Percentiles rank a stretch among this genome's conserved stretches.
phyloP scores from a whole-genome alignment of 2,329 filamentous ascomycete species.

The Cytospora paraplurivora region DNA sequence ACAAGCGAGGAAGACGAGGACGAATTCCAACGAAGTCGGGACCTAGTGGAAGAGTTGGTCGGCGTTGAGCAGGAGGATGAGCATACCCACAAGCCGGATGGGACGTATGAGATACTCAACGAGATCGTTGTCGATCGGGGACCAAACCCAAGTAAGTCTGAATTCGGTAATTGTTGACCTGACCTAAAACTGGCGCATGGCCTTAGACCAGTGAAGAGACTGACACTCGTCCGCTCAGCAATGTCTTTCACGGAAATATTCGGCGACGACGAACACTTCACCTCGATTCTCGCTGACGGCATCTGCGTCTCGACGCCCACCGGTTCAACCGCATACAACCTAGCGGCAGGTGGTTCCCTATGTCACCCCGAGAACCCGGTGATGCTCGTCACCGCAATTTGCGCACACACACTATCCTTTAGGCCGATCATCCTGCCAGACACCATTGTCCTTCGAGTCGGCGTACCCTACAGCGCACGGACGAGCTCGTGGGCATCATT shows the following conservation, averaged over 20 bases:
- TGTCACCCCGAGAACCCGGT: constrained; percentile 97
- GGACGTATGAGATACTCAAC: constrained; percentile 88
- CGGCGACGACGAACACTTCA: constrained; percentile 93
- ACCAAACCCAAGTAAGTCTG: constrained; percentile 78
- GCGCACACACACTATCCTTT: constrained; percentile 92
- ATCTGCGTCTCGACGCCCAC: constrained; percentile 94
- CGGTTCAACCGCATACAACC: constrained; percentile 92
- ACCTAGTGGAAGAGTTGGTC: constrained; percentile 87
- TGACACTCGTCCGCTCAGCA: constrained; percentile 50
- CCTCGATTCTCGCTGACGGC: constrained; percentile 88
- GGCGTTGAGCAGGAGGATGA: constrained; percentile 83
- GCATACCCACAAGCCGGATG: constrained; percentile 81
- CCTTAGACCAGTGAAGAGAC: not conserved
- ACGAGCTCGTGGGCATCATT: constrained; percentile 97
- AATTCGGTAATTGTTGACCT: constrained; percentile 5
- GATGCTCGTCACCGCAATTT: constrained; percentile 91
- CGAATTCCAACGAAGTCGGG: constrained; percentile 49
- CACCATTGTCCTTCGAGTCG: constrained; percentile 88
- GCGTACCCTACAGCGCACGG: constrained; percentile 91
- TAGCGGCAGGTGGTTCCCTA: constrained; percentile 90
- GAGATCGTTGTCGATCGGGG: constrained; percentile 96
- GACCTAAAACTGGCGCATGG: not conserved
- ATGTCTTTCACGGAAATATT: constrained; percentile 94
- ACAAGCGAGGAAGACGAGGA: constrained; percentile 41
- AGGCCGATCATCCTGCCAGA: constrained; percentile 95